Percentiles rank a stretch among this genome's conserved stretches.
Evolutionary conservation across 2,329 filamentous ascomycete genomes (phyloP).

Genomic region (Hortaea sp.): DNA sequence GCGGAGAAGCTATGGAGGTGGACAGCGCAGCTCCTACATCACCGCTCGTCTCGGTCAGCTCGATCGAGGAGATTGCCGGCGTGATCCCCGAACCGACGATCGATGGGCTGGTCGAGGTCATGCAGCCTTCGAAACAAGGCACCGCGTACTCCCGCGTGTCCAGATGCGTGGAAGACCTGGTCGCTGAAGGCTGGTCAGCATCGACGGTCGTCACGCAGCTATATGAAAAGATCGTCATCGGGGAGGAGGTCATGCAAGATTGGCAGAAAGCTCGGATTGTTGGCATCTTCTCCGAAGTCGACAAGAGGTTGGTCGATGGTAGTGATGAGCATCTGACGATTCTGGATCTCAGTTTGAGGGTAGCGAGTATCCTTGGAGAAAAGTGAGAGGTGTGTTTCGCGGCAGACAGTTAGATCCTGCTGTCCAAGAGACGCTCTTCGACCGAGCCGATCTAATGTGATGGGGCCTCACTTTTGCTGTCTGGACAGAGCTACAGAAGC

Average conservation of each 20-base stretch:
- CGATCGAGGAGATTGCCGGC: conserved; percentile 89
- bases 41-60: conserved; percentile 55
- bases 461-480: no score
- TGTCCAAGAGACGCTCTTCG: no score
- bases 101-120: conserved; percentile 57
- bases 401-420: no score
- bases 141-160: conserved; percentile 60
- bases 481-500: no score
- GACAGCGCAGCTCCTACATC: conserved; percentile 20
- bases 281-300: conserved; percentile 80
- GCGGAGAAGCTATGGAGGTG: conserved; percentile 42
- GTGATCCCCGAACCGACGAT: conserved; percentile 75
- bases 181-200: conserved; percentile 95
- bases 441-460: no score
- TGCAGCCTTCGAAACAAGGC: conserved; percentile 53
- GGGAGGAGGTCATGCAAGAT: conserved; percentile 66
- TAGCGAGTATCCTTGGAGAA: conserved; percentile 30
- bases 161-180: conserved; percentile 68
- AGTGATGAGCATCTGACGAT: conserved; percentile 91
- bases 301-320: conserved; percentile 89
- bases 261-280: conserved; percentile 85
- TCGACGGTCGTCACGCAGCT: conserved; percentile 77
- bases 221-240: conserved; percentile 66
- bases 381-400: neutral
- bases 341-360: conserved; percentile 71